Base-by-base conservation (phyloP, 768 basidiomycete genomes). In the Boletus sensibilis region DNA sequence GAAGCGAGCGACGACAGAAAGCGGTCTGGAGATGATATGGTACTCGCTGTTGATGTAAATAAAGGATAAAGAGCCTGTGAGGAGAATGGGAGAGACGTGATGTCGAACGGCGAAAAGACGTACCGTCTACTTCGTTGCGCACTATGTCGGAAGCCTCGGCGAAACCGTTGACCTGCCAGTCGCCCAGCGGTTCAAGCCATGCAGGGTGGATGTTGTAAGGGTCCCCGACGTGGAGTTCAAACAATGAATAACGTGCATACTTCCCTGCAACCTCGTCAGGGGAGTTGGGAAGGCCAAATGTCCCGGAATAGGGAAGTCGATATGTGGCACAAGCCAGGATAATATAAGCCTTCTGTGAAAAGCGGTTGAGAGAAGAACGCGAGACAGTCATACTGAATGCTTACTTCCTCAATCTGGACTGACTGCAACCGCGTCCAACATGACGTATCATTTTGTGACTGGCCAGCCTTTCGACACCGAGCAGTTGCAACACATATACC, bases 121-220 rank as follows among this genome's bases (percentile, higher is more conserved):
- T 64, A 86, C 87, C 75, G 42, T 84, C 78, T 12, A 64, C 57
- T 53, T 80, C 79, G 48, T 69, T 71, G 27, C 72, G 66, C 53
- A 78, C 70, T 12, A 87, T 67, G 3, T 78, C 80, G 13, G 79
- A 66, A 21, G 77, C 77, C 47, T 72, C 69, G 0, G 78, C 72
- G 14, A 75, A 74, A 12, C 84, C 81, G 39, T 81, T 78, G 7
- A 83, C 66, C 23, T 76, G 64, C 82, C 85, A 86, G 44, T 83
- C 80, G 8, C 82, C 81, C 11, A 87, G 58, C 40, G 74, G 74
- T 50, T 75, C 75, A 1, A 88, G 74, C 27, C 61, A 65, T 14
- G 69, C 57, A 25, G 60, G 55, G 13, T 61, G 18, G 11, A 69
- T 54, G 18, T 46, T 33, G 21, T 58, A 50, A 35, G 51, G 13